A percentile compares a stretch with the other conserved stretches of the same genome.
phyloP scores from a whole-genome alignment of 1,139 yeast genomes.

The Geotrichum siamense region DNA sequence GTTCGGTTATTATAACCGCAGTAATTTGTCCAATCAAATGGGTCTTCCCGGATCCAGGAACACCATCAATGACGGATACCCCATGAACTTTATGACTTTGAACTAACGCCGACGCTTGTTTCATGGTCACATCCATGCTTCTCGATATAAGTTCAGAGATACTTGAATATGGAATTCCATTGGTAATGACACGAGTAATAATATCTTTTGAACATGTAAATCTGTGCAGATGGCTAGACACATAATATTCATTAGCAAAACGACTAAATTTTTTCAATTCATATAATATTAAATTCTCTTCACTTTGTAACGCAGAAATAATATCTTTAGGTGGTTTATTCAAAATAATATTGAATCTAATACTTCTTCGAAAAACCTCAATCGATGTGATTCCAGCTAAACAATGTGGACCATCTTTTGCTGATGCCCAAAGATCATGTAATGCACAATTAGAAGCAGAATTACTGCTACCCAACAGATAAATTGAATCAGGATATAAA shows the following conservation, averaged over 20 bases:
- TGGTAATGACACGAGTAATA: background rate
- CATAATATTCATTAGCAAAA: background rate
- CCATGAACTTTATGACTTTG: slow-evolving; percentile 2
- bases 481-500: background rate
- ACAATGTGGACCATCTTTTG: too few species aligned
- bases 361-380: too few species aligned
- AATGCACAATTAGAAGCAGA: too few species aligned
- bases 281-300: background rate
- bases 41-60: slow-evolving; percentile 8
- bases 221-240: background rate
- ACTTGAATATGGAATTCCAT: background rate
- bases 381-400: too few species aligned
- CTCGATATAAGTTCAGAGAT: background rate
- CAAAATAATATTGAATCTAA: too few species aligned
- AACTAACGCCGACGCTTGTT: background rate
- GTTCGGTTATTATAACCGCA: background rate
- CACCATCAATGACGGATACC: slow-evolving; percentile 6
- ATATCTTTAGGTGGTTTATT: background rate
- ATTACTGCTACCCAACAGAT: too few species aligned
- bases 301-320: background rate
- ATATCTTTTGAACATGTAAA: background rate
- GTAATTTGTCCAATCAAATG: background rate
- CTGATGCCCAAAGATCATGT: too few species aligned
- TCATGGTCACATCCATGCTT: background rate
- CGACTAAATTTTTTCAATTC: background rate